phyloP scores from a whole-genome alignment of 2,329 filamentous ascomycete species.

The Capronia coronata region DNA sequence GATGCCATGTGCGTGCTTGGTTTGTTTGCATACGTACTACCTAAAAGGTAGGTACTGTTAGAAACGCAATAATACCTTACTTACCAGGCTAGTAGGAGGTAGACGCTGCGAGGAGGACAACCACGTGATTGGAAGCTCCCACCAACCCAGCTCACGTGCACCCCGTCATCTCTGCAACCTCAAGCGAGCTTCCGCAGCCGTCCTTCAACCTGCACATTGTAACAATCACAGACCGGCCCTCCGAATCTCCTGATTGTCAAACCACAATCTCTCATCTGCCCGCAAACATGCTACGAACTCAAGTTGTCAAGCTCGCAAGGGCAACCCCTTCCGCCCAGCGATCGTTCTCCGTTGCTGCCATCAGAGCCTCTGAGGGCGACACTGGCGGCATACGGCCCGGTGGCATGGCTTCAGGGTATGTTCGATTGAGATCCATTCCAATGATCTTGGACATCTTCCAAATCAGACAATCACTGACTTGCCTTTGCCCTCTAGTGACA shows the following conservation, averaged over 20 bases:
- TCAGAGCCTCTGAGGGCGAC: constrained; percentile 63
- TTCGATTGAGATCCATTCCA: no score
- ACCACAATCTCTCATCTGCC: constrained; percentile 1
- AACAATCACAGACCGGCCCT: not conserved
- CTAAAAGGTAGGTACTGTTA: no score
- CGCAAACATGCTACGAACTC: constrained; percentile 61
- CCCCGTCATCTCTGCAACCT: not conserved
- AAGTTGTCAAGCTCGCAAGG: constrained; percentile 53
- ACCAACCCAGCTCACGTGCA: not conserved
- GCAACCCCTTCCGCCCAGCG: constrained; percentile 45
- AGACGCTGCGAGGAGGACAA: no score
- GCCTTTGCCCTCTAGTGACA: constrained; percentile 55
- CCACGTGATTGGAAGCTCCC: not conserved
- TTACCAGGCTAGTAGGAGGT: no score
- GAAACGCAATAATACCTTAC: no score
- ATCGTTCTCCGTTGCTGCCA: constrained; percentile 58
- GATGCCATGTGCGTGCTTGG: not conserved
- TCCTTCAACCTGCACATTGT: constrained; percentile 5
- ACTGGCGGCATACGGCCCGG: constrained; percentile 48
- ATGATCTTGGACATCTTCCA: not conserved
- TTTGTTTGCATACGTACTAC: not conserved
- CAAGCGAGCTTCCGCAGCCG: constrained; percentile 17
- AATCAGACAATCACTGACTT: not conserved
- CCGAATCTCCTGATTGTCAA: not conserved
- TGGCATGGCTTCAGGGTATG: constrained; percentile 36